Evolutionary conservation across 75 land plant species (phyloP), one percentile per base, ranked within the genome.

Genomic region (Chamaecyparis obtusa): DNA sequence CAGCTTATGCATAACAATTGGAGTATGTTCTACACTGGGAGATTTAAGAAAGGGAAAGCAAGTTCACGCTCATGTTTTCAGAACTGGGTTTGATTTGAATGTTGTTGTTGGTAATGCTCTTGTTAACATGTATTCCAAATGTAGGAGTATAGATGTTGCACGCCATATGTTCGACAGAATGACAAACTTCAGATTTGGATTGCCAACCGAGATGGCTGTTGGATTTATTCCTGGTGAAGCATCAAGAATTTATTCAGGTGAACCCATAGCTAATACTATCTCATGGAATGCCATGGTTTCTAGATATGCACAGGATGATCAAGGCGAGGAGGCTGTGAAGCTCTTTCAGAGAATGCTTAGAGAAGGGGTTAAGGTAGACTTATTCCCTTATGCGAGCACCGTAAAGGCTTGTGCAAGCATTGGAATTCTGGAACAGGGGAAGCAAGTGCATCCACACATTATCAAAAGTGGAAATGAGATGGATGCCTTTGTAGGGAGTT

Each of bases 91-190:
- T 32, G 84, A 76, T 13, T n/a, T 14, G 3, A 60, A 87, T 30
- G 13, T 69, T 35, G 83, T 88, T 36, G 90, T 91, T 15, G 74
- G 85, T 11, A 91, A 91, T 86, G 51, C 92, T 76, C 78, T 89
- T n/a, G 48, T 91, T 21, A 84, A 89, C 67, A 87, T 91, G 88
- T 91, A 89, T 83, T 44, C 82, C 3, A 89, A 77, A 84, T 91
- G 90, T 79, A 84, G 77, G 49, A 78, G 87, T 19, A 9, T 84
- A 15, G 60, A 51, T 30, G 55, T 3, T 48, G 85, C 85, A 21
- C 36, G 35, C 85, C 15, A 84, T 19, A 17, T 84, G 19, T 84
- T 54, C 32, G 35, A 49, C 37, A 54, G 43, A 84, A 84, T 84
- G 85, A 19, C 85, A 19, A n/a, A 43, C 0, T 4, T 5, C 3